Evolutionary conservation across 1,139 yeast species (phyloP), one percentile per base, ranked within the genome.

Genomic region (Hyphopichia burtonii): DNA sequence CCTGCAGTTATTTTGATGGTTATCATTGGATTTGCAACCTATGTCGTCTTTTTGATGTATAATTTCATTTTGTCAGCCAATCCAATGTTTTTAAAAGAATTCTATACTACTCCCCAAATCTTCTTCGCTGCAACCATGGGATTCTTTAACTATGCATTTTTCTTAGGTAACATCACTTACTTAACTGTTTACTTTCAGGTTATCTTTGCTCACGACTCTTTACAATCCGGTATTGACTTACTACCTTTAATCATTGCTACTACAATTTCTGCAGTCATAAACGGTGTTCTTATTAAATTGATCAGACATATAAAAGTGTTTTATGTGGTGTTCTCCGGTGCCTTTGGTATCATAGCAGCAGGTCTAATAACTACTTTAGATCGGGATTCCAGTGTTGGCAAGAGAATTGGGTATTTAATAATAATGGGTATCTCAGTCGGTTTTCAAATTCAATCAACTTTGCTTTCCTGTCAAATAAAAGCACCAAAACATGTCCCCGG

Each of bases 121-220:
- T 7, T 49, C 19, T 46, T 48, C 9, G 48, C 59, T 1, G 40
- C 52, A 1, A 18, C 46, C 32, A 40, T 40, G 20, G 51, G 50
- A 5, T 41, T 50, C 12, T 54, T 52, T 45, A 53, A 46, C 37
- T 56, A 46, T 38, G 49, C 49, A 11, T 51, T 49, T 36, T 57
- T 58, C 44, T 37, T 56, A 41, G 50, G 50, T 11, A 31, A 47
- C 34, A 41, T 50, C 31, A 56, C 52, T 14, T 57, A 54, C 42
- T 40, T 58, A 9, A 51, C 61, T n/a, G 51, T 56, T 12, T 58
- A 55, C 43, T 57, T 55, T 37, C 62, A 58, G 41, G 55, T 57
- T 20, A 50, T 58, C 6, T 49, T 44, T 40, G 37, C 45, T 22
- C 55, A 50, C 14, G 38, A 50, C 1, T 50, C 61, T 1, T 57